phyloP scores from a whole-genome alignment of 371 early-diverging fungal species.

The Batrachochytrium dendrobatidis region DNA sequence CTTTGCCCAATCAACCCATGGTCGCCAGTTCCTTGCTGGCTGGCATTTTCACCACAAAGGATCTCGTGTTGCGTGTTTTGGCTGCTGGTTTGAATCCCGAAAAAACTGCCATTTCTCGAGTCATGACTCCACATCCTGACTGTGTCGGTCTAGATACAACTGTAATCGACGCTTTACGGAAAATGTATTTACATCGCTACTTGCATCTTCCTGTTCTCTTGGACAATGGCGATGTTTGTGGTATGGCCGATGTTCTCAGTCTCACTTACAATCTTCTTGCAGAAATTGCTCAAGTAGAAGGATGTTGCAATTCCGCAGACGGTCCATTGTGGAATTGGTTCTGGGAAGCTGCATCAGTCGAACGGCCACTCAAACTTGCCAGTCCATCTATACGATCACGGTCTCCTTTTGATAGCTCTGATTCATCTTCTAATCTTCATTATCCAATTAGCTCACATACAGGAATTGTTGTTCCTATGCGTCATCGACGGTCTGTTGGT shows the following conservation, averaged over 20 bases:
- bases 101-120: conserved; percentile 75
- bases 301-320: background rate
- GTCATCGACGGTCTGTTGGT: background rate
- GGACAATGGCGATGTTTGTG: conserved; percentile 38
- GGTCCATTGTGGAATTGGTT: conserved; percentile 29
- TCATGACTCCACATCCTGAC: conserved; percentile 90
- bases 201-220: conserved; percentile 89
- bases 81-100: conserved; percentile 85
- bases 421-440: conserved; percentile 2
- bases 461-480: background rate
- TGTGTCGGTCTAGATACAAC: conserved; percentile 76
- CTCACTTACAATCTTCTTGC: conserved; percentile 51
- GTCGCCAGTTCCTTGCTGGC: conserved; percentile 50
- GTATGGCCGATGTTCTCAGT: conserved; percentile 85
- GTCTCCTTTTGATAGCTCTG: conserved; percentile 3
- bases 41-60: conserved; percentile 92
- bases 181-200: conserved; percentile 90
- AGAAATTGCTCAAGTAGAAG: conserved; percentile 5
- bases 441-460: background rate
- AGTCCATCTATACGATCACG: background rate
- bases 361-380: background rate
- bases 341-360: conserved; percentile 15
- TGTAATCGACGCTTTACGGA: conserved; percentile 84
- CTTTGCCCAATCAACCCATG: background rate
- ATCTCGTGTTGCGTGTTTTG: conserved; percentile 91